Evolutionary conservation across 2,329 filamentous ascomycete genomes (phyloP).

Genomic region (Calonectria pauciramosa): DNA sequence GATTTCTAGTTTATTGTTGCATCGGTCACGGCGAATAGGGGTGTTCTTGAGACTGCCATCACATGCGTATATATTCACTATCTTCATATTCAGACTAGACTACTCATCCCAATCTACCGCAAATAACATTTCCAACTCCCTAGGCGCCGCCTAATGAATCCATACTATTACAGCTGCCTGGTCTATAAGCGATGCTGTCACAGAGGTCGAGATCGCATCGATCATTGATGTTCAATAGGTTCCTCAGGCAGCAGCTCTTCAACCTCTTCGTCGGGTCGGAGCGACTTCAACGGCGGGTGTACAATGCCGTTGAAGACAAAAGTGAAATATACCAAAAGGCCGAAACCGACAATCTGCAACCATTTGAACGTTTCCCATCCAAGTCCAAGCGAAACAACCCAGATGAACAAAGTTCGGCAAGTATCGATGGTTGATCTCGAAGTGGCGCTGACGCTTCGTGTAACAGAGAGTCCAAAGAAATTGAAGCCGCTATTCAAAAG

Average conservation of each 20-base stretch:
- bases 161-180: neutral
- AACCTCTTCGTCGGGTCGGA: slow-evolving; percentile 68
- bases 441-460: slow-evolving; percentile 89
- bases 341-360: slow-evolving; percentile 93
- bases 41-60: slow-evolving; percentile 9
- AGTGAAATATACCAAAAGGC: slow-evolving; percentile 92
- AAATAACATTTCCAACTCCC: slow-evolving; percentile 11
- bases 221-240: slow-evolving; percentile 78
- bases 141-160: slow-evolving; percentile 19
- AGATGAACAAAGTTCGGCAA: slow-evolving; percentile 97
- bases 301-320: slow-evolving; percentile 97
- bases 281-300: slow-evolving; percentile 81
- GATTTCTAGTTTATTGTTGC: slow-evolving; percentile 19
- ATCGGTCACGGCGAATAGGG: slow-evolving; percentile 32
- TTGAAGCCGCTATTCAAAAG: slow-evolving; percentile 83
- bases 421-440: slow-evolving; percentile 97
- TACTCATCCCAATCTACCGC: slow-evolving; percentile 4
- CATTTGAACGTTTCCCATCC: slow-evolving; percentile 99
- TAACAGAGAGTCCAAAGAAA: slow-evolving; percentile 97
- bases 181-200: neutral
- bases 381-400: slow-evolving; percentile 91
- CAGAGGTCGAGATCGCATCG: neutral
- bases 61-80: slow-evolving; percentile 8
- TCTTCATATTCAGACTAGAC: slow-evolving; percentile 15
- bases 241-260: slow-evolving; percentile 83